A percentile compares a stretch with the other conserved stretches of the same genome.
Evolutionary conservation across 768 basidiomycete genomes (phyloP).

Genomic region (Clavulina sp.): DNA sequence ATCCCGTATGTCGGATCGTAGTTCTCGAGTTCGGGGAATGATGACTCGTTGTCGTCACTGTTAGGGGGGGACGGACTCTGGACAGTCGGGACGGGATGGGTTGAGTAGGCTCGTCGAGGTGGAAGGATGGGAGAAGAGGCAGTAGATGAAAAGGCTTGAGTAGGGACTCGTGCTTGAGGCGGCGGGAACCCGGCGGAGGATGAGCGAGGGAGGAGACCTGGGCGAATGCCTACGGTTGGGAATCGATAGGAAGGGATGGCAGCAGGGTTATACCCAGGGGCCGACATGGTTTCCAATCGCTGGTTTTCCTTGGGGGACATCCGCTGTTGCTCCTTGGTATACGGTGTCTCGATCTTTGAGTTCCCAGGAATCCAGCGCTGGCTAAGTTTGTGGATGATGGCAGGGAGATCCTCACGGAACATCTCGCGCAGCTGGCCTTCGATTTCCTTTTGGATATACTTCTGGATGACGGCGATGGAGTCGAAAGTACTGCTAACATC

Average conservation of each 20-base stretch:
- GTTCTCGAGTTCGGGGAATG: conserved; percentile 55
- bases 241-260: not conserved
- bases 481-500: conserved; percentile 98
- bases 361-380: conserved; percentile 68
- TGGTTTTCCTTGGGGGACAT: conserved; percentile 3
- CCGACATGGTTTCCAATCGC: conserved; percentile 22
- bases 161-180: not conserved
- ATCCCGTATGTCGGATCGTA: conserved; percentile 95
- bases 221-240: conserved; percentile 8
- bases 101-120: not conserved
- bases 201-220: conserved; percentile 4
- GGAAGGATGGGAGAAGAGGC: not conserved
- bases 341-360: conserved; percentile 85
- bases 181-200: not conserved
- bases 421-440: conserved; percentile 94
- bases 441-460: conserved; percentile 94
- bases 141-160: not conserved
- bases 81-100: conserved; percentile 7
- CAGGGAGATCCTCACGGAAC: conserved; percentile 93
- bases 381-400: conserved; percentile 88
- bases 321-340: conserved; percentile 36
- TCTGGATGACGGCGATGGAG: conserved; percentile 92
- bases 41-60: conserved; percentile 15
- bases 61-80: not conserved
- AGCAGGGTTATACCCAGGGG: conserved; percentile 20